Conservation (phyloP, 305 asterid genomes). For the Fraxinus nigra region DNA sequence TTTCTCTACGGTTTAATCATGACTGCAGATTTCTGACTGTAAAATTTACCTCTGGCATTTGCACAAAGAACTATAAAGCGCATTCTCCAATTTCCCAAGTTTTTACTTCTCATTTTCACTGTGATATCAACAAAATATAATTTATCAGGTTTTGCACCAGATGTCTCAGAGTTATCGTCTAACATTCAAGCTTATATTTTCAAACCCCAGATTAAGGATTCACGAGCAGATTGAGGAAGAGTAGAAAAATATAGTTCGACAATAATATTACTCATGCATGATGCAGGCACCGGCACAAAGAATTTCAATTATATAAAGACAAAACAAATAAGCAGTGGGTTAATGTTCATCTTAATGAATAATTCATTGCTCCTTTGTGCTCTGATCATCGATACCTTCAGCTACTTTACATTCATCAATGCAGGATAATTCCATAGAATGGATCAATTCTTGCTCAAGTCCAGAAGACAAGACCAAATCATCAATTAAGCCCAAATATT, state of each 20-base stretch:
- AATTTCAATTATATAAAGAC: not conserved
- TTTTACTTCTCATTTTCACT: not conserved
- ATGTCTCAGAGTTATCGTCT: not conserved
- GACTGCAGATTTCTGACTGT: not conserved
- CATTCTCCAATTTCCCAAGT: not conserved
- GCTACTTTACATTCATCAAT: conserved; percentile 39
- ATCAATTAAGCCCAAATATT: conserved; percentile 47
- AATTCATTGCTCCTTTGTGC: conserved; percentile 52
- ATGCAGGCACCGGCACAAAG: not conserved
- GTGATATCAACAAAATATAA: not conserved
- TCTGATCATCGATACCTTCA: conserved; percentile 48
- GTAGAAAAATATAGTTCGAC: not conserved
- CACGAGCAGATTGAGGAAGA: not conserved
- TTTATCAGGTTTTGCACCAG: not conserved
- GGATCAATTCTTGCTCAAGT: conserved; percentile 28
- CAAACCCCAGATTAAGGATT: not conserved
- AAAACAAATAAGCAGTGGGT: conserved; percentile 34
- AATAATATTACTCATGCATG: not conserved
- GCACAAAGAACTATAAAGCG: not conserved
- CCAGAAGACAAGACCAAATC: conserved; percentile 48
- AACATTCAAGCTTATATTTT: not conserved
- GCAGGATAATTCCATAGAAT: conserved; percentile 21
- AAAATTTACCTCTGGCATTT: not conserved
- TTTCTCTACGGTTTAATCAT: not conserved
- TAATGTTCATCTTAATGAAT: conserved; percentile 51